Evolutionary conservation across 805 yeast genomes (phyloP), one percentile per base, ranked within the genome.

Genomic region (Hanseniaspora mollemarum): DNA sequence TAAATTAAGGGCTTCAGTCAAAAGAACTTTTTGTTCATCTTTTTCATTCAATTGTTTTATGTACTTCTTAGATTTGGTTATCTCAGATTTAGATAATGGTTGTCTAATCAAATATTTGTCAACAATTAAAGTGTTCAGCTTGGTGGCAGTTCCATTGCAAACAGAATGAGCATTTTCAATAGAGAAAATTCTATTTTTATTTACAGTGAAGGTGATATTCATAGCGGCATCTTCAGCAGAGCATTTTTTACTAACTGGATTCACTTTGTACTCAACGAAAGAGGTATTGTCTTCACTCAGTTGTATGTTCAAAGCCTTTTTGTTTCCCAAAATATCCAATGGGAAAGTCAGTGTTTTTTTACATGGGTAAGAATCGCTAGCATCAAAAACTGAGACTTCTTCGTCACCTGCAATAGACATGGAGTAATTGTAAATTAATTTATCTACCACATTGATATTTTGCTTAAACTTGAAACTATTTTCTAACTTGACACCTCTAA

Each of bases 401-500:
- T 58, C 57, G 2, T 58, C 57, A 29, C 61, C 61, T 4, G 54
- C 60, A 29, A 56, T 59, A 18, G 49, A 59, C 8, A 75, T 57
- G 31, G 71, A 71, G 59, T 72, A 83, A 50, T 72, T 71, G 55
- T 68, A 73, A 38, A 73, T 59, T 0, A 80, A 63, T 51, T 73
- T 73, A 51, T 85, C 94, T 29, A 73, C 60, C 2, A 86, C 71
- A 22, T 70, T 66, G 44, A 86, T 72, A 39, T 77, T 78, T 10
- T 63, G 61, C 57, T 77, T 77, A 6, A 83, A 72, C 57, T 80
- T 77, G 63, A 79, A 81, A 58, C 79, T 74, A 36, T 78, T 74
- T n/a, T 87, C 77, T 35, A 86, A 69, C 43, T 78, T 72, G 37
- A 87, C 82, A 19, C 92, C 97, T 56, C 87, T 75, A 35, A 83